A percentile compares a stretch with the other conserved stretches of the same genome.
phyloP scores from a whole-genome alignment of 257 asterid genomes.

The Nicotiana obtusifolia region DNA sequence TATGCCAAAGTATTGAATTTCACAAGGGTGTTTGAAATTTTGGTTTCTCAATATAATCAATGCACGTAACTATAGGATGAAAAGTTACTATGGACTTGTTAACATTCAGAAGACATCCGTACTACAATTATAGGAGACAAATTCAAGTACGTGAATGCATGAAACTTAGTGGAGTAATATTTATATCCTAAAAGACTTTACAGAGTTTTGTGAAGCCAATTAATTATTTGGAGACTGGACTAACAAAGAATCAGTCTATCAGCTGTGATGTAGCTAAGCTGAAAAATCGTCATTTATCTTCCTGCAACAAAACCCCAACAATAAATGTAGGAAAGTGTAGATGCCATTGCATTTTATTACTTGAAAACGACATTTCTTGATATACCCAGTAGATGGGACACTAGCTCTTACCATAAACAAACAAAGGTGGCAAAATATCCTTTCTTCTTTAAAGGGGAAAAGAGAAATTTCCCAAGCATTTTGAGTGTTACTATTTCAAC shows the following conservation, averaged over 20 bases:
- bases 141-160: not conserved
- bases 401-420: not conserved
- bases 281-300: not conserved
- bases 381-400: not conserved
- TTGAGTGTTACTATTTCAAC: slow-evolving; percentile 8
- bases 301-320: not conserved
- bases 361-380: not conserved
- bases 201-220: not conserved
- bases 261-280: not conserved
- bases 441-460: not conserved
- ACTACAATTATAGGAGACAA: not conserved
- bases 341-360: slow-evolving; percentile 3
- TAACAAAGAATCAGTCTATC: not conserved
- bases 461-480: not conserved
- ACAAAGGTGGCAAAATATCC: not conserved
- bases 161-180: not conserved
- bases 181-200: not conserved
- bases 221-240: not conserved
- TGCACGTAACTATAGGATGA: not conserved
- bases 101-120: not conserved
- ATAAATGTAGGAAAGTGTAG: not conserved
- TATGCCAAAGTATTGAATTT: not conserved
- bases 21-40: not conserved
- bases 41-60: not conserved
- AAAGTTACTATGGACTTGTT: not conserved